phyloP scores from a whole-genome alignment of 2,329 filamentous ascomycete species.

The Chrysoporthe deuterocubensis region DNA sequence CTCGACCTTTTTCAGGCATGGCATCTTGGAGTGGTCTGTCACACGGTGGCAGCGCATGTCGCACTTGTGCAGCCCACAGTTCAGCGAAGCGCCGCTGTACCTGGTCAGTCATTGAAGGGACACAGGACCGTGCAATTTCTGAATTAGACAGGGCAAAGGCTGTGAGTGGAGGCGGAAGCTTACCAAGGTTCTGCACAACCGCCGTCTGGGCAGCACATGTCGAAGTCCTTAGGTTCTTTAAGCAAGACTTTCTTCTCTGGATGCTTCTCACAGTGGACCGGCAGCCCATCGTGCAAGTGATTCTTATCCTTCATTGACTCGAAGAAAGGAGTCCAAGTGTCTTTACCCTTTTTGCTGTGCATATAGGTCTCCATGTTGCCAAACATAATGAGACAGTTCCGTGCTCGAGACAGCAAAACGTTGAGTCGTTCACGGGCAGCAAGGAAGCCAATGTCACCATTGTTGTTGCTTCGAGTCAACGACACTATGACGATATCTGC shows the following conservation, averaged over 20 bases:
- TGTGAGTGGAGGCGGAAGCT: conserved; percentile 32
- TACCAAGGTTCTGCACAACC: conserved; percentile 70
- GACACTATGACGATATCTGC: conserved; percentile 72
- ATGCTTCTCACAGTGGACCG: conserved; percentile 64
- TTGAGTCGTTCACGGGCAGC: conserved; percentile 67
- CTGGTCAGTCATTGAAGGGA: background rate
- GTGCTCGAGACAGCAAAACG: conserved; percentile 70
- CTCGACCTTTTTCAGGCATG: conserved; percentile 42
- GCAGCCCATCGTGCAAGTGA: conserved; percentile 63
- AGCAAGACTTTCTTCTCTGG: conserved; percentile 53
- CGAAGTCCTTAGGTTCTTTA: conserved; percentile 59
- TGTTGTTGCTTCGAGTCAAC: conserved; percentile 67
- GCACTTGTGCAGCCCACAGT: conserved; percentile 65
- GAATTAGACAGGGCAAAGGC: background rate
- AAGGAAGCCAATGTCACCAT: conserved; percentile 73
- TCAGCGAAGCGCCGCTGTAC: conserved; percentile 51
- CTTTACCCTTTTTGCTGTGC: conserved; percentile 58
- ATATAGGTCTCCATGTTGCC: conserved; percentile 72
- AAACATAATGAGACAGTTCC: conserved; percentile 68
- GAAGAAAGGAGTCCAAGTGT: conserved; percentile 63
- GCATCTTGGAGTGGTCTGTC: conserved; percentile 56
- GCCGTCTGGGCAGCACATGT: conserved; percentile 66
- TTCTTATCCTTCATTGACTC: conserved; percentile 54
- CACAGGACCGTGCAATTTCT: background rate
- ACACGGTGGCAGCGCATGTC: conserved; percentile 64